phyloP scores from a whole-genome alignment of 768 basidiomycete species.

The Mycena metata region DNA sequence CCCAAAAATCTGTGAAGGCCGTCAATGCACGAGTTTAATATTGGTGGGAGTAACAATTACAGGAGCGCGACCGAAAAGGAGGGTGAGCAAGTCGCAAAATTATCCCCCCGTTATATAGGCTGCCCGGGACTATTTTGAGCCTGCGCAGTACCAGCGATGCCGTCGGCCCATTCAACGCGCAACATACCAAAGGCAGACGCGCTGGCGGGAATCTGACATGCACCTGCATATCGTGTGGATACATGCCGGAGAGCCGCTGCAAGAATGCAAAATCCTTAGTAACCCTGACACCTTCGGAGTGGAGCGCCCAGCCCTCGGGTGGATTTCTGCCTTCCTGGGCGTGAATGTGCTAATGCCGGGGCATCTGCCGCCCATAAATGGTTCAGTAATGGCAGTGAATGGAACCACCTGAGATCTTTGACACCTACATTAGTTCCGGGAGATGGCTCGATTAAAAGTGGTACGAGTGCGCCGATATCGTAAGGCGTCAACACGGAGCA shows the following conservation, averaged over 20 bases:
- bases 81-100: too few relatives aligned
- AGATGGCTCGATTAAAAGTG: neutral
- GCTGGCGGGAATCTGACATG: neutral
- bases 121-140: too few relatives aligned
- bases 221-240: neutral
- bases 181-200: neutral
- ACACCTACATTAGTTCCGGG: neutral
- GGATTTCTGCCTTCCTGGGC: neutral
- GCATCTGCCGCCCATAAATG: neutral
- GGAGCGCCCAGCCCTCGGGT: neutral
- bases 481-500: too few relatives aligned
- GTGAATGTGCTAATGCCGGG: neutral
- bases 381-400: neutral
- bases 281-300: constrained; percentile 1
- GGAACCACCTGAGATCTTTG: neutral
- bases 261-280: neutral
- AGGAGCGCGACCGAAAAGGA: too few relatives aligned
- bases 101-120: too few relatives aligned
- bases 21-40: too few relatives aligned
- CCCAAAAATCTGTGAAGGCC: too few relatives aligned
- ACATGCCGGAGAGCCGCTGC: neutral
- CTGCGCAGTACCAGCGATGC: too few relatives aligned
- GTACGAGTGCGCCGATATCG: too few relatives aligned
- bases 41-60: too few relatives aligned
- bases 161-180: neutral